phyloP scores from a whole-genome alignment of 345 rosid genomes.

The Lepidium didymum region DNA sequence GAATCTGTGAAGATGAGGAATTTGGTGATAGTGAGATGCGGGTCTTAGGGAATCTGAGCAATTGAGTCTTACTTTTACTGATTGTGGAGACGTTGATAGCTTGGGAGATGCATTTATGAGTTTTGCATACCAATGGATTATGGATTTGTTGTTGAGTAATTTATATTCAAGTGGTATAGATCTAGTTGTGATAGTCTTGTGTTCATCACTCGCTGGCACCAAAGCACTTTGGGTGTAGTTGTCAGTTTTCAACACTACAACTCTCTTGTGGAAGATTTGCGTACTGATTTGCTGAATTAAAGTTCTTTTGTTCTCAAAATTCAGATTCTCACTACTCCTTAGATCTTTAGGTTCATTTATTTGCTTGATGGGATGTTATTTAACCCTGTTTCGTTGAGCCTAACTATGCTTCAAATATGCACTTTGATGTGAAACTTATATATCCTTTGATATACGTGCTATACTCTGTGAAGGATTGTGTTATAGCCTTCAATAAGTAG shows the following conservation, averaged over 20 bases:
- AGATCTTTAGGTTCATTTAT: neutral
- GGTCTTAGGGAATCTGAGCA: slow-evolving; percentile 8
- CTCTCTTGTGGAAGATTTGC: neutral
- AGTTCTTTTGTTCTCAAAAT: neutral
- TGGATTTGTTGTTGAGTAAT: neutral
- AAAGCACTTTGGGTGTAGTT: neutral
- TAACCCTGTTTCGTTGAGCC: neutral
- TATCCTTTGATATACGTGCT: neutral
- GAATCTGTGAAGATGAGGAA: neutral
- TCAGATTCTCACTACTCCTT: neutral
- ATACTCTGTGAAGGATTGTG: neutral
- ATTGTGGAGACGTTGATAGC: neutral
- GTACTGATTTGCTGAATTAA: neutral
- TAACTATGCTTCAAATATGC: neutral
- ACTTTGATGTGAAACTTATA: neutral
- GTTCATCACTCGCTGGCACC: slow-evolving; percentile 3
- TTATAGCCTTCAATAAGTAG: neutral
- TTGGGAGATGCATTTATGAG: neutral
- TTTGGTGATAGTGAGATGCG: neutral
- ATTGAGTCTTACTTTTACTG: neutral
- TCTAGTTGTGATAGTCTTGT: neutral
- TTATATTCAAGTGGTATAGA: neutral
- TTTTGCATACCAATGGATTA: neutral
- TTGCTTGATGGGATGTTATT: neutral
- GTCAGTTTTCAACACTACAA: neutral